Conservation (phyloP, 805 yeast genomes). For the Candida fluviatilis region DNA sequence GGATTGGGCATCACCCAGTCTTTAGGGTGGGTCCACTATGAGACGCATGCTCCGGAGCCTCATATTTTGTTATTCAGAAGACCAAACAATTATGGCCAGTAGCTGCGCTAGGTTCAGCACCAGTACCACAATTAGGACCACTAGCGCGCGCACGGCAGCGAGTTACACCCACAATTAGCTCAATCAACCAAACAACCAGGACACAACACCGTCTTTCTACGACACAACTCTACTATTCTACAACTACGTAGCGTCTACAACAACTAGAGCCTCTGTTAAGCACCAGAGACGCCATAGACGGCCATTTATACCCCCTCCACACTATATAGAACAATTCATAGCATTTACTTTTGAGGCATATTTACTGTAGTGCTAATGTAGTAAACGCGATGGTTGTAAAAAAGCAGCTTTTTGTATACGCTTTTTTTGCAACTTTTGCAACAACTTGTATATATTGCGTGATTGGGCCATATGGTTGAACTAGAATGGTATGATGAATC, state of each 20-base stretch:
- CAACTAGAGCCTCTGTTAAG: too few relatives aligned
- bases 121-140: too few relatives aligned
- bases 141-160: too few relatives aligned
- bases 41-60: constrained; percentile 97
- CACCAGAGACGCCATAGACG: too few relatives aligned
- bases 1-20: constrained; percentile 97
- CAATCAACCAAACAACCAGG: too few relatives aligned
- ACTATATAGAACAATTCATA: not conserved
- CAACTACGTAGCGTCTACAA: too few relatives aligned
- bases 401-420: not conserved
- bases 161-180: not conserved
- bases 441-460: too few relatives aligned
- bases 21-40: constrained; percentile 97
- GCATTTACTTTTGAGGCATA: not conserved
- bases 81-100: constrained; percentile 52
- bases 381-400: not conserved
- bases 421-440: too few relatives aligned
- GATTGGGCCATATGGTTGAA: not conserved
- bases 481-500: constrained; percentile 6
- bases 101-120: too few relatives aligned
- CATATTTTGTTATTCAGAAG: constrained; percentile 83
- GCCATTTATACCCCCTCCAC: not conserved
- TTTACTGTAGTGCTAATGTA: not conserved
- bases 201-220: too few relatives aligned
- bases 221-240: too few relatives aligned